These are phyloP conservation scores for Chalaropsis ovoidea DNA, from an alignment of 2,329 filamentous ascomycete species.

Conservation along the genomic window DNA sequence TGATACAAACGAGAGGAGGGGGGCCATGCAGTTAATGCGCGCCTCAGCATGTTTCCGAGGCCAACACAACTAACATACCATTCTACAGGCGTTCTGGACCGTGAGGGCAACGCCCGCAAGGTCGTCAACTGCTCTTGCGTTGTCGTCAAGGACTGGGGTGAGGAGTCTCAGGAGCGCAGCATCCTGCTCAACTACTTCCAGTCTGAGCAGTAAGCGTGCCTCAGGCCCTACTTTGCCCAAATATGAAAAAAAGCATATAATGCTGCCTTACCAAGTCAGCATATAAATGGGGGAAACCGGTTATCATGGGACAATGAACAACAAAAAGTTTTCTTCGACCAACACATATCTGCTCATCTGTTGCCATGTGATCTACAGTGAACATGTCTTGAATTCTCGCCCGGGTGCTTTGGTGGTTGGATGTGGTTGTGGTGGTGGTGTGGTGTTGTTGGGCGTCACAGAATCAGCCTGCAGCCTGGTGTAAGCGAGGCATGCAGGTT, in stretches of 20 bases:
- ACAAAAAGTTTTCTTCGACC: slow-evolving; percentile 24
- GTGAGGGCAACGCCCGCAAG: slow-evolving; percentile 98
- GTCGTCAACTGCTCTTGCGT: slow-evolving; percentile 99
- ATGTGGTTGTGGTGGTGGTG: too few species aligned
- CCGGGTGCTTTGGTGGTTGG: too few species aligned
- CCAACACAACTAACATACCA: slow-evolving; percentile 30
- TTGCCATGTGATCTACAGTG: background rate
- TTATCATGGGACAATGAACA: slow-evolving; percentile 21
- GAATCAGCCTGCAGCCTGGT: background rate
- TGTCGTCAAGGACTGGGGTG: slow-evolving; percentile 99
- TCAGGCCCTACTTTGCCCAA: slow-evolving; percentile 28
- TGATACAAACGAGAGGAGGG: background rate
- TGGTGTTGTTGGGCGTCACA: background rate
- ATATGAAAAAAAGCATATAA: slow-evolving; percentile 34
- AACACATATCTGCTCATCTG: background rate
- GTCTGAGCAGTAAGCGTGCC: slow-evolving; percentile 57
- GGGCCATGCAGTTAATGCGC: too few species aligned
- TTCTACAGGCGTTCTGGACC: slow-evolving; percentile 79
- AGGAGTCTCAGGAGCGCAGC: slow-evolving; percentile 97
- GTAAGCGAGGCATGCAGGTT: slow-evolving; percentile 7
- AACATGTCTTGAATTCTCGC: background rate
- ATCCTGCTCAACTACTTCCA: slow-evolving; percentile 99
- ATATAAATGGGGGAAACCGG: slow-evolving; percentile 27
- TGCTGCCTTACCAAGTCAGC: slow-evolving; percentile 25
- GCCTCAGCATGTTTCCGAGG: background rate